Percentiles rank a stretch among this genome's conserved stretches.
phyloP scores from a whole-genome alignment of 2,329 filamentous ascomycete species.

The Triangularia setosa region DNA sequence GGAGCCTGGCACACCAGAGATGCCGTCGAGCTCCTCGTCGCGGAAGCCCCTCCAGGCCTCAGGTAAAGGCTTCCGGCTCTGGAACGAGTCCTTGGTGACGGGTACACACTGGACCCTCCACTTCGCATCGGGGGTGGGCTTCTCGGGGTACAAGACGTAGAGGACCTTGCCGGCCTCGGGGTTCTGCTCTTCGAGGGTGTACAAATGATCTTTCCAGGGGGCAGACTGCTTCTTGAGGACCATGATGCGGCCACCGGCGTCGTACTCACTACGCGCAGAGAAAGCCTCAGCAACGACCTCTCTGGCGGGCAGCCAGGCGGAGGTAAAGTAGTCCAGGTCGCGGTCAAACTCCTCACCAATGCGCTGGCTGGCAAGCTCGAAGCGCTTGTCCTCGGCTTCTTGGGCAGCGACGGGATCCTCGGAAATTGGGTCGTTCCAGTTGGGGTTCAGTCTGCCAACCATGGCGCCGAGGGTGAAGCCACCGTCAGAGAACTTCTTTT shows the following conservation, averaged over 20 bases:
- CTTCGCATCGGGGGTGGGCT: slow-evolving; percentile 67
- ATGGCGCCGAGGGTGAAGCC: slow-evolving; percentile 82
- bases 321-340: slow-evolving; percentile 71
- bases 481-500: slow-evolving; percentile 79
- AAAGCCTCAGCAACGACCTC: slow-evolving; percentile 75
- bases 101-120: slow-evolving; percentile 96
- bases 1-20: slow-evolving; percentile 65
- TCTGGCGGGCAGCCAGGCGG: slow-evolving; percentile 83
- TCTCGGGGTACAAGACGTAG: slow-evolving; percentile 91
- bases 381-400: slow-evolving; percentile 74
- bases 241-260: slow-evolving; percentile 73
- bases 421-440: slow-evolving; percentile 66
- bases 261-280: slow-evolving; percentile 60
- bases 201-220: slow-evolving; percentile 96
- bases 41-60: slow-evolving; percentile 89
- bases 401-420: slow-evolving; percentile 58
- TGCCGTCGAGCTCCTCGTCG: slow-evolving; percentile 75
- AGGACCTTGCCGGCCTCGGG: slow-evolving; percentile 55
- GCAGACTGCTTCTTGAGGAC: slow-evolving; percentile 74
- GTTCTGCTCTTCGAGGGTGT: slow-evolving; percentile 70
- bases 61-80: slow-evolving; percentile 86
- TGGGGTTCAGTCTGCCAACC: slow-evolving; percentile 74
- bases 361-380: slow-evolving; percentile 70
- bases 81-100: slow-evolving; percentile 77
- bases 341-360: slow-evolving; percentile 87